These are phyloP conservation scores for Penicillium aurantiogriseum DNA, from an alignment of 2,329 filamentous ascomycete genomes.

Conservation along the genomic window DNA sequence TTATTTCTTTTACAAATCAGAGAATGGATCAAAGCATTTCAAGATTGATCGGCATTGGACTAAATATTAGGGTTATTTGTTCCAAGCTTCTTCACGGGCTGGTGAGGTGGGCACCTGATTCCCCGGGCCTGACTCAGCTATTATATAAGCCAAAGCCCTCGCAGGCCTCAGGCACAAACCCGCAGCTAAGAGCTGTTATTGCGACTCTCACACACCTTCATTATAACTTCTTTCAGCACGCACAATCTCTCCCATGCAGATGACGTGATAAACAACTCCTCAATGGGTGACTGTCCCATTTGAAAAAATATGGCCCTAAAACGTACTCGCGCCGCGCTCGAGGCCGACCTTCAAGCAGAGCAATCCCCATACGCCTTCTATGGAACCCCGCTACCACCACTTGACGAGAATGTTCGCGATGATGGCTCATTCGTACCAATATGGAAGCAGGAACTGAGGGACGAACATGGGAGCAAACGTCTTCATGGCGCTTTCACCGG, in stretches of 20 bases:
- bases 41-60: too few species aligned
- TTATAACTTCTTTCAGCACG: background rate
- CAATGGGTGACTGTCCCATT: conserved; percentile 5
- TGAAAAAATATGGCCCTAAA: conserved; percentile 66
- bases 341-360: conserved; percentile 66
- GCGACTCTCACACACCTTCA: background rate
- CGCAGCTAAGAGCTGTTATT: background rate
- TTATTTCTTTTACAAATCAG: too few species aligned
- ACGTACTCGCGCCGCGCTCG: conserved; percentile 74
- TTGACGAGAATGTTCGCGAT: conserved; percentile 74
- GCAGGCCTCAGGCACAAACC: background rate
- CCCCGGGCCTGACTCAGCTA: too few species aligned
- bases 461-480: conserved; percentile 85
- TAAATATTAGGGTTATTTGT: too few species aligned
- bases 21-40: too few species aligned
- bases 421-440: conserved; percentile 89
- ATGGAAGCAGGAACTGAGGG: conserved; percentile 98
- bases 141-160: background rate
- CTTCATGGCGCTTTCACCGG: conserved; percentile 96
- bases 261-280: conserved; percentile 2
- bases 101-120: too few species aligned
- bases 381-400: conserved; percentile 79
- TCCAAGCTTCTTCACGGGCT: too few species aligned
- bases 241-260: background rate
- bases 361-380: conserved; percentile 74